Evolutionary conservation across 2,329 filamentous ascomycete species (phyloP).

Genomic region (Aspergillus luchuensis): DNA sequence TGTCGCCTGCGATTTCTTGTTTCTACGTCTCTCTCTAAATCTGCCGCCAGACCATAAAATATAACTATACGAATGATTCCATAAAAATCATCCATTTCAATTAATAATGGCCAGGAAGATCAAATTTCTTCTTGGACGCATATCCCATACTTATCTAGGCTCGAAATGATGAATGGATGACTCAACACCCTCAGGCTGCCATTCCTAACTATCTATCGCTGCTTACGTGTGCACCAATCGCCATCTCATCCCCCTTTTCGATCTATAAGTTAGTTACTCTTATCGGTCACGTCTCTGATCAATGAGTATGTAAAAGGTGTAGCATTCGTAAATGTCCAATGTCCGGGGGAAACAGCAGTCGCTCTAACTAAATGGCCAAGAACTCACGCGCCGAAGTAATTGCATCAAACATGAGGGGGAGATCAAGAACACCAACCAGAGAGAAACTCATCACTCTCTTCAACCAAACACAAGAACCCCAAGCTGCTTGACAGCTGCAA

Average conservation of each 20-base stretch:
- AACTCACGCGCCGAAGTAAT: background rate
- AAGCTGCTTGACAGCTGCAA: background rate
- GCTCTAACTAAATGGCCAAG: background rate
- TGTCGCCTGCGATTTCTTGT: background rate
- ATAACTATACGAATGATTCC: rapidly evolving
- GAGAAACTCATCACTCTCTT: background rate
- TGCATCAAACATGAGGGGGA: background rate
- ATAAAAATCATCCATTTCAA: background rate
- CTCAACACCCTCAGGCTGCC: too few species aligned
- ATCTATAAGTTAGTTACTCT: background rate
- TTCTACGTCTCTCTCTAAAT: constrained; percentile 18
- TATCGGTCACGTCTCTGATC: background rate
- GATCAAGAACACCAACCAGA: background rate
- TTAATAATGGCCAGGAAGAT: too few species aligned
- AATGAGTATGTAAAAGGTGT: too few species aligned
- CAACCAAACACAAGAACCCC: background rate
- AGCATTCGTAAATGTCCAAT: background rate
- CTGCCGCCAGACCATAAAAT: background rate
- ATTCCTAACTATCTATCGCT: background rate
- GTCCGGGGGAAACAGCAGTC: background rate
- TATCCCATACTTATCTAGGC: too few species aligned
- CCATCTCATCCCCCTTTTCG: background rate
- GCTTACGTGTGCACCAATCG: background rate
- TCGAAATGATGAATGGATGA: too few species aligned
- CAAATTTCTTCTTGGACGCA: too few species aligned